A percentile compares a stretch with the other conserved stretches of the same genome.
Evolutionary conservation across 176 grass and related monocot genomes (phyloP).

Genomic region (Tillandsia fasciculata): DNA sequence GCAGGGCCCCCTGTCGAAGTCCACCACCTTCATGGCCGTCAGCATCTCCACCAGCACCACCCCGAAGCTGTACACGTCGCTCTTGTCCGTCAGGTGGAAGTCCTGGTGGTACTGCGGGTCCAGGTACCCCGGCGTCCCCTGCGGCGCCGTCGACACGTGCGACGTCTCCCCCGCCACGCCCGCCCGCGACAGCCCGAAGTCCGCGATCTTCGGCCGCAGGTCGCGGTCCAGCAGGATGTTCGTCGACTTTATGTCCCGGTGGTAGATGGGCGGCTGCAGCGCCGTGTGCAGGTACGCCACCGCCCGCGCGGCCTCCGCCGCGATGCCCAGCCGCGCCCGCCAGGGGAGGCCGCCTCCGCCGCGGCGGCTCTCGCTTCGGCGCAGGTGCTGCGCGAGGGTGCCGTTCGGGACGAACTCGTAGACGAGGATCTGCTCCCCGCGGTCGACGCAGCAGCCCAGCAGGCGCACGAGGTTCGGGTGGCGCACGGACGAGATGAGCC

Average conservation of each 20-base stretch:
- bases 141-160: slow-evolving; percentile 79
- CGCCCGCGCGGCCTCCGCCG: slow-evolving; percentile 51
- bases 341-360: slow-evolving; percentile 20
- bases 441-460: slow-evolving; percentile 81
- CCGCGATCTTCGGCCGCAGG: slow-evolving; percentile 61
- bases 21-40: slow-evolving; percentile 86
- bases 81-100: slow-evolving; percentile 91
- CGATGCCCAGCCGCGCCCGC: slow-evolving; percentile 42
- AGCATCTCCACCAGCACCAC: slow-evolving; percentile 92
- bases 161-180: slow-evolving; percentile 25
- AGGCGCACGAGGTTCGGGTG: slow-evolving; percentile 81
- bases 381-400: slow-evolving; percentile 65
- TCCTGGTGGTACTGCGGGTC: slow-evolving; percentile 91
- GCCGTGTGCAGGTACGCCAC: slow-evolving; percentile 56
- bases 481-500: slow-evolving; percentile 69
- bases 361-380: not conserved
- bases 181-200: slow-evolving; percentile 73
- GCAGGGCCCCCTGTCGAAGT: slow-evolving; percentile 44
- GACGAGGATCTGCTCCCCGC: slow-evolving; percentile 79
- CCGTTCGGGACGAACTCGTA: slow-evolving; percentile 92
- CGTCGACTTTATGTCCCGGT: slow-evolving; percentile 91
- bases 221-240: slow-evolving; percentile 71
- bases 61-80: slow-evolving; percentile 98
- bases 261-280: slow-evolving; percentile 63
- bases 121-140: slow-evolving; percentile 91